phyloP scores from a whole-genome alignment of 768 basidiomycete genomes.

The Rhodotorula paludigena region DNA sequence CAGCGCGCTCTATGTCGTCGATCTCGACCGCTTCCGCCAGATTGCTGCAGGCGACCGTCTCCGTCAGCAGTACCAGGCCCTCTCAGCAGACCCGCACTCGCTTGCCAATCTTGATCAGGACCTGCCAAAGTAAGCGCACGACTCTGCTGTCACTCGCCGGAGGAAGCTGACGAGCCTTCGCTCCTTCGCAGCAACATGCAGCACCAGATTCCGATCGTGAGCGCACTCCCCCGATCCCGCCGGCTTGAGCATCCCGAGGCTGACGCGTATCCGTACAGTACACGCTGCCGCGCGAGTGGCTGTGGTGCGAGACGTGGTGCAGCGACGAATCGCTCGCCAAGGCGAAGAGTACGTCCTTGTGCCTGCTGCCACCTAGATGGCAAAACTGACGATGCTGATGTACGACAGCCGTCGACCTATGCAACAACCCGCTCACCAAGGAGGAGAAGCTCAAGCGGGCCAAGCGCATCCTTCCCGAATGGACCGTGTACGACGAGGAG shows the following conservation, averaged over 20 bases:
- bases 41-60: slow-evolving; percentile 70
- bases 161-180: too few species aligned
- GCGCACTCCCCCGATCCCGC: slow-evolving; percentile 46
- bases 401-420: slow-evolving; percentile 77
- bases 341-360: slow-evolving; percentile 13
- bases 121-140: too few species aligned
- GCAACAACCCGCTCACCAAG: slow-evolving; percentile 59
- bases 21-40: slow-evolving; percentile 90
- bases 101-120: slow-evolving; percentile 96
- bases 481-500: slow-evolving; percentile 89
- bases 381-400: too few species aligned
- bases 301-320: slow-evolving; percentile 98
- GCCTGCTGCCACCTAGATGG: background rate
- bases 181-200: too few species aligned
- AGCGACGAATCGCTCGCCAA: slow-evolving; percentile 24
- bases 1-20: slow-evolving; percentile 94
- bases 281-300: slow-evolving; percentile 86
- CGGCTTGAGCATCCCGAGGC: background rate
- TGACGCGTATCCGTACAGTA: slow-evolving; percentile 52
- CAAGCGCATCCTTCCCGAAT: slow-evolving; percentile 83
- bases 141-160: too few species aligned
- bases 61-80: slow-evolving; percentile 81
- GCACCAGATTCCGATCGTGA: slow-evolving; percentile 81
- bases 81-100: slow-evolving; percentile 91
- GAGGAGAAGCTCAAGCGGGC: slow-evolving; percentile 92